Evolutionary conservation across 2,329 filamentous ascomycete genomes (phyloP).

Genomic region (Fusarium ramigenum): DNA sequence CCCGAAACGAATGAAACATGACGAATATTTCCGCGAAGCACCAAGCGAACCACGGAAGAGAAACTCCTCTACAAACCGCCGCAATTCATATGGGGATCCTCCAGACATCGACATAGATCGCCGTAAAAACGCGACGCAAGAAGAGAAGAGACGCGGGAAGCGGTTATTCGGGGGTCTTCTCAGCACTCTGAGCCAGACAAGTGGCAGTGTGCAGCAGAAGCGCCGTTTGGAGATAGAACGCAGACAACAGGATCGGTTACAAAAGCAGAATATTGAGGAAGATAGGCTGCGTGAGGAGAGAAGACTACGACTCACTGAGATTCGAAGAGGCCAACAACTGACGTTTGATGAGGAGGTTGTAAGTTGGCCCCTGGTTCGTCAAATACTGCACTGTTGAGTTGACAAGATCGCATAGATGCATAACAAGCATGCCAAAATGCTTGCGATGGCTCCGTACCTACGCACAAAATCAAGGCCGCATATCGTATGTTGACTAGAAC

Average conservation of each 20-base stretch:
- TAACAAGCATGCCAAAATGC: conserved; percentile 75
- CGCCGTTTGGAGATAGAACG: conserved; percentile 83
- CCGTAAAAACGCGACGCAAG: conserved; percentile 52
- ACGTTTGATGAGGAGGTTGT: conserved; percentile 81
- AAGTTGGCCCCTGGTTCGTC: conserved; percentile 48
- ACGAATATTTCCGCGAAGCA: conserved; percentile 29
- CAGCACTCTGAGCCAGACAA: conserved; percentile 79
- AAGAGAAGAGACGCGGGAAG: conserved; percentile 86
- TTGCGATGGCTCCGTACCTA: conserved; percentile 77
- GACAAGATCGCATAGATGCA: conserved; percentile 71
- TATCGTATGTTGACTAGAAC: conserved; percentile 67
- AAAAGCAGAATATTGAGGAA: conserved; percentile 76
- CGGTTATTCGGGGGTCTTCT: conserved; percentile 86
- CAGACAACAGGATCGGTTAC: conserved; percentile 79
- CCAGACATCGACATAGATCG: conserved; percentile 29
- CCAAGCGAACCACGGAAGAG: conserved; percentile 21
- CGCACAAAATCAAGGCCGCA: conserved; percentile 75
- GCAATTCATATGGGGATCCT: conserved; percentile 13
- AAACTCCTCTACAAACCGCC: conserved; percentile 22
- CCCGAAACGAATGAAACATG: conserved; percentile 42
- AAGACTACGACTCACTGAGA: conserved; percentile 67
- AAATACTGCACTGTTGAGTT: conserved; percentile 3
- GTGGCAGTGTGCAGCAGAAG: conserved; percentile 69
- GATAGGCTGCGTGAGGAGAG: conserved; percentile 73
- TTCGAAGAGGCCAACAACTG: conserved; percentile 75